These are phyloP conservation scores for Eragrostis curvula DNA, from an alignment of 176 grass and related monocot genomes.

Conservation along the genomic window DNA sequence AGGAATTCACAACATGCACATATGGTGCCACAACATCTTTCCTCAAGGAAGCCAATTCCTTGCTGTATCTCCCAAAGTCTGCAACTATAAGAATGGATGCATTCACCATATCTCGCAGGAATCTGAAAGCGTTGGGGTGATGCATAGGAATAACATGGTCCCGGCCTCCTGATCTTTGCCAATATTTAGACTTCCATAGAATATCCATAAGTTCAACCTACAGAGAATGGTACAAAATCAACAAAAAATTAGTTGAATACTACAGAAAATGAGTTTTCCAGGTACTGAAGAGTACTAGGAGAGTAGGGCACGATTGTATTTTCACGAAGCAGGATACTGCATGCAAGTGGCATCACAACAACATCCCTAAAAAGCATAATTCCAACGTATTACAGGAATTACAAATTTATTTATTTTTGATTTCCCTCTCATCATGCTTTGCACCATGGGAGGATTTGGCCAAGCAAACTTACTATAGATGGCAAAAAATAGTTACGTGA, in stretches of 20 bases:
- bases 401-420: background rate
- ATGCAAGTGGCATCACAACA: background rate
- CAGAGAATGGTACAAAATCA: slow-evolving; percentile 21
- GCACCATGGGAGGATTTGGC: background rate
- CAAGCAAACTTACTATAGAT: background rate
- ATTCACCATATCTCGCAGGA: slow-evolving; percentile 78
- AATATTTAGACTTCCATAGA: slow-evolving; percentile 82
- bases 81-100: slow-evolving; percentile 89
- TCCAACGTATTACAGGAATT: background rate
- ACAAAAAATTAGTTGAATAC: background rate
- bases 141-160: slow-evolving; percentile 96
- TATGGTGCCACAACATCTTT: slow-evolving; percentile 97
- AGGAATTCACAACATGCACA: slow-evolving; percentile 89
- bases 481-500: background rate
- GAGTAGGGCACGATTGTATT: background rate
- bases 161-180: slow-evolving; percentile 70
- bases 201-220: slow-evolving; percentile 89
- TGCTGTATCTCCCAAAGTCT: slow-evolving; percentile 87
- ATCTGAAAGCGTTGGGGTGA: slow-evolving; percentile 98
- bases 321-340: background rate
- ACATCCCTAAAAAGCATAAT: background rate
- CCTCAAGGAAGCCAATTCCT: slow-evolving; percentile 78
- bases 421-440: background rate
- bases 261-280: slow-evolving; percentile 7
- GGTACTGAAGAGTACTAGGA: slow-evolving; percentile 1